Evolutionary conservation across 192 early-diverging fungal genomes (phyloP), one percentile per base, ranked within the genome.

Genomic region (Coemansia sp.): DNA sequence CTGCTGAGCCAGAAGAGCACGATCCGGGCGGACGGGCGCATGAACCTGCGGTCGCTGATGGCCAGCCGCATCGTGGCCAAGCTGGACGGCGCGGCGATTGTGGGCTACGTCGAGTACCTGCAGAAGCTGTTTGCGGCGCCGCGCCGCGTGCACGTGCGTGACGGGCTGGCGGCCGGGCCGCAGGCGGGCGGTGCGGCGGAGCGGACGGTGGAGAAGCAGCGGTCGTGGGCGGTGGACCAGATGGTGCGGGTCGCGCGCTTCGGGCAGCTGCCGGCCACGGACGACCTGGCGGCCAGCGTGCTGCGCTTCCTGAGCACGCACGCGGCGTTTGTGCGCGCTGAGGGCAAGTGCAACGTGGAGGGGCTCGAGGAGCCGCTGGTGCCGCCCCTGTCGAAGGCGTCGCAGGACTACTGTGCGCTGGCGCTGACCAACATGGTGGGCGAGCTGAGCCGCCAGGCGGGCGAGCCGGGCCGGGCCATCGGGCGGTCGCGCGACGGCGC

Each of bases 201-300:
- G 18, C 66, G 60, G 52, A 42, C 60, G 3, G 56, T 81, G 11
- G 83, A 86, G 43, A 61, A 66, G 28, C 84, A 81, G 59, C 84
- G 90, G 40, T 71, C 64, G 34, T 97, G 94, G 94, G 85, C 81
- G 6, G 39, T 93, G 7, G 85, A 93, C 36, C 90, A 93, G 70
- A 85, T 97, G 84, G 71, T 85, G 40, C 64, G 82, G 16, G 69
- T 97, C 26, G 73, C 93, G 53, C 76, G 83, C 18, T 87, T 87
- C 47, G 66, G 76, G n/a, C 84, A 87, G 56, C 67, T 92, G 31
- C 83, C 88, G n/a, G 88, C 86, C 16, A 78, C 85, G 31, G 88
- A 91, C 58, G 76, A 74, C n/a, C 88, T 90, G 85, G 76, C 90
- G 36, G 53, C 68, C 37, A 67, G 54, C 1, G 81, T 92, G 21